phyloP scores from a whole-genome alignment of 2,329 filamentous ascomycete species.

The Monilinia laxa region DNA sequence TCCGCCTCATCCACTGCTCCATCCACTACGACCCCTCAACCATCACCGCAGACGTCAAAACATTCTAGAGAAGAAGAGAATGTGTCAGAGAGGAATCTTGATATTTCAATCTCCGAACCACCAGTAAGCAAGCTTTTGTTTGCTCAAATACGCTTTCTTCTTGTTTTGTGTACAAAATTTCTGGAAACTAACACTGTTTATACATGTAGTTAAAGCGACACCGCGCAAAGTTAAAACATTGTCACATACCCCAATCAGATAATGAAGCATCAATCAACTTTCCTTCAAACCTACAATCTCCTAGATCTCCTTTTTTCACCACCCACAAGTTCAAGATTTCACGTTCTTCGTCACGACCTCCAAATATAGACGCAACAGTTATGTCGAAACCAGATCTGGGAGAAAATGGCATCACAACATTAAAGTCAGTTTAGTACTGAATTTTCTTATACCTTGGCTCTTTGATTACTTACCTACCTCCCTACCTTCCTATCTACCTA shows the following conservation, averaged over 20 bases:
- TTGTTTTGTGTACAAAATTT: background rate
- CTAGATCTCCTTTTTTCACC: constrained; percentile 54
- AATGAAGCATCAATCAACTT: constrained; percentile 34
- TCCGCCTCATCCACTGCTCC: background rate
- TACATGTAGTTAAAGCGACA: constrained; percentile 33
- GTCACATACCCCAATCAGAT: constrained; percentile 43
- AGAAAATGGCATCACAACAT: constrained; percentile 48
- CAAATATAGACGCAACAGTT: constrained; percentile 26
- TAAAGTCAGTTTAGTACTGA: constrained; percentile 51
- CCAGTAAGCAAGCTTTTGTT: constrained; percentile 24
- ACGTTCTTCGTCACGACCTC: constrained; percentile 44
- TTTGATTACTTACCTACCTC: background rate
- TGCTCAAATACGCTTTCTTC: too few relatives aligned
- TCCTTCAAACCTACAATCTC: constrained; percentile 28
- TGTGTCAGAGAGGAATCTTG: constrained; percentile 19
- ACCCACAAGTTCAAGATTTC: constrained; percentile 47
- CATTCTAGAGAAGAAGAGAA: constrained; percentile 28
- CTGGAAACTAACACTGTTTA: constrained; percentile 1
- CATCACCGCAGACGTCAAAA: constrained; percentile 29
- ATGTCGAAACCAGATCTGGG: constrained; percentile 25
- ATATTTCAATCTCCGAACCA: constrained; percentile 30
- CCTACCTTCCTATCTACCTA: too few relatives aligned
- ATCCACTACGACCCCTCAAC: background rate
- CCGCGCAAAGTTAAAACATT: constrained; percentile 35
- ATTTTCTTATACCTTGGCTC: background rate